Percentiles rank a stretch among this genome's conserved stretches.
Evolutionary conservation across 2,329 filamentous ascomycete genomes (phyloP).

Genomic region (Alternaria sp.): DNA sequence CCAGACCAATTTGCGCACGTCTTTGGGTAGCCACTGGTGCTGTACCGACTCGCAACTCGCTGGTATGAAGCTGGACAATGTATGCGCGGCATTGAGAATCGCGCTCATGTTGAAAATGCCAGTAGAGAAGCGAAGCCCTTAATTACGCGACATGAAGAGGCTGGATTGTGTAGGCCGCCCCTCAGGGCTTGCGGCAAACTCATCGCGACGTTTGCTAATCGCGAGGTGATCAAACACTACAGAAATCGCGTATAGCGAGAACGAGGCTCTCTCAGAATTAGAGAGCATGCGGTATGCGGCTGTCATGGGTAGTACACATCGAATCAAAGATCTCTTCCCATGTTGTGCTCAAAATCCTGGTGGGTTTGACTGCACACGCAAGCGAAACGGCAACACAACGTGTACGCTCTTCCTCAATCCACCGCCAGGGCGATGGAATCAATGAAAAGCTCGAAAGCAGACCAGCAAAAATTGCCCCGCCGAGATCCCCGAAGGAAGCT

Average conservation of each 20-base stretch:
- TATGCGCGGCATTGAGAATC: neutral
- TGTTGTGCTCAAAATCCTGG: too few species aligned
- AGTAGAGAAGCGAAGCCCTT: neutral
- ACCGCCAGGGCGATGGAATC: slow-evolving; percentile 39
- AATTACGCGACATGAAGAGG: neutral
- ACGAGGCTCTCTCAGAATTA: neutral
- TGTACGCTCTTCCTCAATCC: slow-evolving; percentile 50
- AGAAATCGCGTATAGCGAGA: neutral
- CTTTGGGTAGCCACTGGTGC: neutral
- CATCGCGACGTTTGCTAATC: neutral
- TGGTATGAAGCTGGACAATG: neutral
- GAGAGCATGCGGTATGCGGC: neutral
- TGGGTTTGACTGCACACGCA: too few species aligned
- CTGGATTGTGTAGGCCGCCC: neutral
- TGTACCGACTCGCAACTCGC: neutral
- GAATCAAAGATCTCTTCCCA: too few species aligned
- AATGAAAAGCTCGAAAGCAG: slow-evolving; percentile 49
- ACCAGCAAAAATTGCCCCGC: slow-evolving; percentile 45
- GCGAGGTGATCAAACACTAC: neutral
- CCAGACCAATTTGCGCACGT: neutral
- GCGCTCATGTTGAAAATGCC: neutral
- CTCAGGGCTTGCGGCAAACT: neutral
- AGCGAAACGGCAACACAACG: neutral
- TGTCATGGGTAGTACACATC: neutral
- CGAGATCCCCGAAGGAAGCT: slow-evolving; percentile 49